Conservation (phyloP, 148 eudicot genomes). For the Amaranthus cruentus region DNA sequence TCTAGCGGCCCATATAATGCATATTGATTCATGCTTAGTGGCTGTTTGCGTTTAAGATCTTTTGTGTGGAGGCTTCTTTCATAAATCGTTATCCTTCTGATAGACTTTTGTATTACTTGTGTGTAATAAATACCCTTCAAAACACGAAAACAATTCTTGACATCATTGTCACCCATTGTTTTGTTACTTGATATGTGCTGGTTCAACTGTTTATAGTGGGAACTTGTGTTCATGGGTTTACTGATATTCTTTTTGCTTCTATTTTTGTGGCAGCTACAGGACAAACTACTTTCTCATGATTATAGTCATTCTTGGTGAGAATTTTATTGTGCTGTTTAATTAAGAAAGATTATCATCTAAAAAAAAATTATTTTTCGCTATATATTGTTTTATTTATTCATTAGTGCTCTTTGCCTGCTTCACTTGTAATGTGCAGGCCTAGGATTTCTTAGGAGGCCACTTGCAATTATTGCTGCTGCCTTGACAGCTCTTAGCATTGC, state of each 20-base stretch:
- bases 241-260: neutral
- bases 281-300: conserved; percentile 92
- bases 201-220: neutral
- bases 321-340: neutral
- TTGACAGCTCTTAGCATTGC: conserved; percentile 77
- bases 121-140: neutral
- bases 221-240: neutral
- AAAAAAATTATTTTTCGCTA: neutral
- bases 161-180: neutral
- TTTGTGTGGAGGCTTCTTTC: neutral
- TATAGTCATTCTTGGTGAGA: conserved; percentile 77
- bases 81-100: neutral
- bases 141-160: conserved; percentile 1
- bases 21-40: neutral
- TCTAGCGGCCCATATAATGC: too few relatives aligned
- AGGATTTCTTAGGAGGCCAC: conserved; percentile 85
- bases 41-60: neutral
- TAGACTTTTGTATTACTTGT: neutral
- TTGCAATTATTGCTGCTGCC: conserved; percentile 81
- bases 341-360: neutral
- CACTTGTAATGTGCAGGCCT: conserved; percentile 43
- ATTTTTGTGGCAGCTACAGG: conserved; percentile 64
- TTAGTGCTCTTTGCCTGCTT: neutral
- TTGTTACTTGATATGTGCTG: neutral
- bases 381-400: conserved; percentile 1